phyloP scores from a whole-genome alignment of 2,329 filamentous ascomycete species.

The Trichophyton rubrum region DNA sequence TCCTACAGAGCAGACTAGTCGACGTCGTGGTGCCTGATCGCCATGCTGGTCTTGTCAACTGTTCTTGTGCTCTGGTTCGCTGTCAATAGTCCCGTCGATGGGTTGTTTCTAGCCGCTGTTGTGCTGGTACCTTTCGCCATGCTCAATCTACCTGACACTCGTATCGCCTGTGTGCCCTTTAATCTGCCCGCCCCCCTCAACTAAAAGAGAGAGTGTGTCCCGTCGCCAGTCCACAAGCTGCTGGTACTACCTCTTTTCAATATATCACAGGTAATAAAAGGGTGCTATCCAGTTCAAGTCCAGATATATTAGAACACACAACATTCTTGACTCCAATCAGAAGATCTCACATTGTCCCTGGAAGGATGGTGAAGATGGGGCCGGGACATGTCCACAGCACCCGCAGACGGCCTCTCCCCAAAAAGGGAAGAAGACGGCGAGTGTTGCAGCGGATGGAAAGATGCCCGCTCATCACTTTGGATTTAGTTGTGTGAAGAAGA shows the following conservation, averaged over 20 bases:
- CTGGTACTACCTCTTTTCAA: too few relatives aligned
- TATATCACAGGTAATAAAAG: background rate
- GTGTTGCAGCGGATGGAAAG: constrained; percentile 36
- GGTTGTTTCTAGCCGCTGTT: too few relatives aligned
- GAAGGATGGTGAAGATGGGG: constrained; percentile 49
- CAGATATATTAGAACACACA: constrained; percentile 10
- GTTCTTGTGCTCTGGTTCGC: too few relatives aligned
- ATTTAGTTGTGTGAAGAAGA: constrained; percentile 58
- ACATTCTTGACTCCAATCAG: constrained; percentile 39
- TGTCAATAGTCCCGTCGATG: too few relatives aligned
- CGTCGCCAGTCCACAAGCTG: too few relatives aligned
- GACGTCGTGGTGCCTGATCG: too few relatives aligned
- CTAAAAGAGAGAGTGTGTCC: too few relatives aligned
- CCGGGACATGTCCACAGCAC: constrained; percentile 53
- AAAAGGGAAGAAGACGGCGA: constrained; percentile 39
- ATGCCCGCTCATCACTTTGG: constrained; percentile 64
- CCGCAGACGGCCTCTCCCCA: constrained; percentile 32
- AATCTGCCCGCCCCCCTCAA: background rate
- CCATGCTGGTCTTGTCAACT: too few relatives aligned
- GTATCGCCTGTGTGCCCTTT: background rate
- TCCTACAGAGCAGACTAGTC: too few relatives aligned
- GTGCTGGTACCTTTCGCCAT: too few relatives aligned
- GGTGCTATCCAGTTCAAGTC: background rate
- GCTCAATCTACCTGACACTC: background rate
- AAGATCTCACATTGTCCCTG: constrained; percentile 48